Evolutionary conservation across 805 yeast species (phyloP).

Genomic region (Lipomyces japonicus): DNA sequence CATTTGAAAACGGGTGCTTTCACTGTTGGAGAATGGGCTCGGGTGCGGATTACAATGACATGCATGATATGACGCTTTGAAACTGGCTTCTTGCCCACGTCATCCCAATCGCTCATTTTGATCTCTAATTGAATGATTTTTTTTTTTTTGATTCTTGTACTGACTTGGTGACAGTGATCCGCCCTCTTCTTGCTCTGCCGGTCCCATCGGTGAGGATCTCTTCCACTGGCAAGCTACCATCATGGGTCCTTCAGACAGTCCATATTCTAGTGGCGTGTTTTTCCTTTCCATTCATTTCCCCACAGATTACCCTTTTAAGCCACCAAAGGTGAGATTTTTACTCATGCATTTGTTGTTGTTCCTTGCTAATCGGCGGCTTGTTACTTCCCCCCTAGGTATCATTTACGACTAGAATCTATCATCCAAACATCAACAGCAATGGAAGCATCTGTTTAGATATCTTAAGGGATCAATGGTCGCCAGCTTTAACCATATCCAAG

Average conservation of each 20-base stretch:
- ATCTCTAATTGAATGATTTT: not conserved
- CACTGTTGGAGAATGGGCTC: not conserved
- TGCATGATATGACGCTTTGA: not conserved
- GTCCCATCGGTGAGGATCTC: slow-evolving; percentile 96
- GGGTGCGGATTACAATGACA: not conserved
- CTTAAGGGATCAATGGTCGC: slow-evolving; percentile 98
- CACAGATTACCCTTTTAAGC: slow-evolving; percentile 98
- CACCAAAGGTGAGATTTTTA: slow-evolving; percentile 59
- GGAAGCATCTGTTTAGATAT: slow-evolving; percentile 97
- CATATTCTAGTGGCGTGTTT: slow-evolving; percentile 86
- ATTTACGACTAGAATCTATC: slow-evolving; percentile 94
- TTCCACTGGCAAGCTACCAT: slow-evolving; percentile 99
- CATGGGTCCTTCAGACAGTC: slow-evolving; percentile 95
- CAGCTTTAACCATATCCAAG: slow-evolving; percentile 94
- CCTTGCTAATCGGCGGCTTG: not conserved
- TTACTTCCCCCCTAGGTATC: slow-evolving; percentile 43
- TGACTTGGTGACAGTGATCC: slow-evolving; percentile 65
- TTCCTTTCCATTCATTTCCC: slow-evolving; percentile 97
- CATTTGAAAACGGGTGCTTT: not conserved
- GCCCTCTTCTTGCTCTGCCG: slow-evolving; percentile 98
- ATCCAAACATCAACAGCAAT: slow-evolving; percentile 92
- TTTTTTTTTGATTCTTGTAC: slow-evolving; percentile 3
- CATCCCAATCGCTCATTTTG: not conserved
- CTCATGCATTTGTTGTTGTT: not conserved
- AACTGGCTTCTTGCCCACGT: not conserved